Evolutionary conservation across 441 rosid genomes (phyloP).

Genomic region (Erodium trifolium): DNA sequence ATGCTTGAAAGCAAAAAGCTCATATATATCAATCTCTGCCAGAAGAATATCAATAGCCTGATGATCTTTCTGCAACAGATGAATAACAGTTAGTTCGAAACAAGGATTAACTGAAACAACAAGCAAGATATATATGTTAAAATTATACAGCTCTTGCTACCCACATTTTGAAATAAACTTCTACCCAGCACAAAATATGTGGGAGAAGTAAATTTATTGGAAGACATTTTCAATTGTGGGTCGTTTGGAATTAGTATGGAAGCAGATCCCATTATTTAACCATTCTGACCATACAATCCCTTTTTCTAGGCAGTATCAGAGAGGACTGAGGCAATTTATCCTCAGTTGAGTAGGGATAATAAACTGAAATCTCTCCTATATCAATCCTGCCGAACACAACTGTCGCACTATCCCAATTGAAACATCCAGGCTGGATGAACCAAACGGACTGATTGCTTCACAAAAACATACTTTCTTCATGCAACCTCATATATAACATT

Average conservation of each 20-base stretch:
- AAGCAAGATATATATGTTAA: not conserved
- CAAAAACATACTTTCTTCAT: not conserved
- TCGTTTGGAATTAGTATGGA: not conserved
- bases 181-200: not conserved
- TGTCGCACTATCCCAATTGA: not conserved
- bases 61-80: conserved; percentile 71
- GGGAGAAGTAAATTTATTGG: not conserved
- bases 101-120: not conserved
- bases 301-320: not conserved
- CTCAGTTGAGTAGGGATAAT: not conserved
- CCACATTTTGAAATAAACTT: conserved; percentile 4
- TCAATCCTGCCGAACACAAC: not conserved
- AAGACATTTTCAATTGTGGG: not conserved
- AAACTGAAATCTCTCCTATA: not conserved
- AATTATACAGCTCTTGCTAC: not conserved
- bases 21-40: conserved; percentile 97
- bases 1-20: conserved; percentile 97
- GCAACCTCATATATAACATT: not conserved
- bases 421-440: not conserved
- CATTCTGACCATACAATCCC: not conserved
- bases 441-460: not conserved
- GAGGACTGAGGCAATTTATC: not conserved
- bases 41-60: conserved; percentile 97
- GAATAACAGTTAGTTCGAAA: conserved; percentile 19
- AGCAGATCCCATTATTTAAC: not conserved